These are phyloP conservation scores for Eucalyptus regnans DNA, from an alignment of 345 rosid genomes.

Conservation along the genomic window DNA sequence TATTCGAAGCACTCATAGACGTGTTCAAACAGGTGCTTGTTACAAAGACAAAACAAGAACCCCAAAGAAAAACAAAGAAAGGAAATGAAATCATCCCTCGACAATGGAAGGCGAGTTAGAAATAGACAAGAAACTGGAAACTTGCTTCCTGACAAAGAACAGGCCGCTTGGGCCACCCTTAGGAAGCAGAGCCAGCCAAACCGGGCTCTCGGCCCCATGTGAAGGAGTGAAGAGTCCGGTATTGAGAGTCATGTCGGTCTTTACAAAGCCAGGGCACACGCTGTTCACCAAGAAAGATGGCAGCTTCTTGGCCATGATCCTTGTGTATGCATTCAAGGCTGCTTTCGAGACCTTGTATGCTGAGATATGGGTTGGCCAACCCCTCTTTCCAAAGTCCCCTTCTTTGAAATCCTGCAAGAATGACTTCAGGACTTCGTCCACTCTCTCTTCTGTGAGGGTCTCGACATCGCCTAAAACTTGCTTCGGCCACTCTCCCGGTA, in stretches of 20 bases:
- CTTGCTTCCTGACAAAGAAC: neutral
- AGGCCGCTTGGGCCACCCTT: constrained; percentile 10
- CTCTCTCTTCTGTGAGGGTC: constrained; percentile 7
- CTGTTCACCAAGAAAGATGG: constrained; percentile 6
- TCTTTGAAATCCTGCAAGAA: constrained; percentile 9
- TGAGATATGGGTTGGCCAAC: constrained; percentile 3
- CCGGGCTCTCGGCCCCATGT: neutral
- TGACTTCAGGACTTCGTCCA: constrained; percentile 3
- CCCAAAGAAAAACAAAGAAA: neutral
- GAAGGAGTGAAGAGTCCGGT: neutral
- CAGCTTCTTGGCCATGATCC: constrained; percentile 12
- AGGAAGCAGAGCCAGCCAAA: constrained; percentile 3
- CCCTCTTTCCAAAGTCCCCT: neutral
- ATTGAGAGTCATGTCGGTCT: constrained; percentile 10
- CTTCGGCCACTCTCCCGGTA: constrained; percentile 3
- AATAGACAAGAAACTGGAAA: neutral
- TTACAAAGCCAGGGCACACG: constrained; percentile 15
- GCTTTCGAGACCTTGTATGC: constrained; percentile 19
- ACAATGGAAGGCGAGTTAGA: neutral
- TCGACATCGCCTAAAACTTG: constrained; percentile 4
- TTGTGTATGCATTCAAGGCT: constrained; percentile 21
- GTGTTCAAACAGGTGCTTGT: neutral
- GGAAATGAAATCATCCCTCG: neutral
- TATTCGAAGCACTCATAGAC: neutral
- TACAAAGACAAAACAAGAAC: neutral